Conservation (phyloP, 2,329 filamentous ascomycete genomes). For the Venturia asperata region DNA sequence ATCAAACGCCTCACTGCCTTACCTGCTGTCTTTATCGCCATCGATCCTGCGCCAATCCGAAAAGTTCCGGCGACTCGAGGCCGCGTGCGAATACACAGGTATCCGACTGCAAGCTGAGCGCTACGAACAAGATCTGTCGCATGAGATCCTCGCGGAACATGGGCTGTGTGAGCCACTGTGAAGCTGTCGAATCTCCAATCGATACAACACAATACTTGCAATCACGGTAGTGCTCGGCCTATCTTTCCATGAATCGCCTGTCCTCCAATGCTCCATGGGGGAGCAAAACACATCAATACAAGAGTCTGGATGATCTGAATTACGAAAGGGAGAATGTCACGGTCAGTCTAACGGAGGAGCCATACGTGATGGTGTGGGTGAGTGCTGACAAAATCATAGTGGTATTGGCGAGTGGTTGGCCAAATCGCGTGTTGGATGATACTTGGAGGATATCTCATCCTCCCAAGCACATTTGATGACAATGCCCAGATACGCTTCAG, state of each 20-base stretch:
- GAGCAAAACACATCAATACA: conserved; percentile 15
- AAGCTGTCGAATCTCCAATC: not conserved
- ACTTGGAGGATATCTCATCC: conserved; percentile 44
- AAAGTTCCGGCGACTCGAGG: not conserved
- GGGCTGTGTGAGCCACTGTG: conserved; percentile 18
- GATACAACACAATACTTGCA: not conserved
- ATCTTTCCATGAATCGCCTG: not conserved
- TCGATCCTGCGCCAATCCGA: not conserved
- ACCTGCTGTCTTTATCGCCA: not conserved
- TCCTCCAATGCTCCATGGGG: conserved; percentile 14
- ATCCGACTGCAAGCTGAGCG: not conserved
- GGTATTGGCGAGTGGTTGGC: conserved; percentile 44
- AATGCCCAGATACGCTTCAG: conserved; percentile 35
- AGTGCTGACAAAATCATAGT: conserved; percentile 27
- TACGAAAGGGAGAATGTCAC: conserved; percentile 17
- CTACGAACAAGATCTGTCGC: not conserved
- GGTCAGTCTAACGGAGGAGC: not conserved
- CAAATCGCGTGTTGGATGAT: conserved; percentile 42
- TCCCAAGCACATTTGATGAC: conserved; percentile 41
- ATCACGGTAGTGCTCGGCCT: not conserved
- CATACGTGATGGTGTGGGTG: not conserved
- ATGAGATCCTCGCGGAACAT: conserved; percentile 10
- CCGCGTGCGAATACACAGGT: not conserved
- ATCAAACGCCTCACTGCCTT: not conserved
- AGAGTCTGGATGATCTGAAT: conserved; percentile 18